These are phyloP conservation scores for Drechslerella stenobrocha DNA, from an alignment of 2,329 filamentous ascomycete genomes.

Conservation along the genomic window DNA sequence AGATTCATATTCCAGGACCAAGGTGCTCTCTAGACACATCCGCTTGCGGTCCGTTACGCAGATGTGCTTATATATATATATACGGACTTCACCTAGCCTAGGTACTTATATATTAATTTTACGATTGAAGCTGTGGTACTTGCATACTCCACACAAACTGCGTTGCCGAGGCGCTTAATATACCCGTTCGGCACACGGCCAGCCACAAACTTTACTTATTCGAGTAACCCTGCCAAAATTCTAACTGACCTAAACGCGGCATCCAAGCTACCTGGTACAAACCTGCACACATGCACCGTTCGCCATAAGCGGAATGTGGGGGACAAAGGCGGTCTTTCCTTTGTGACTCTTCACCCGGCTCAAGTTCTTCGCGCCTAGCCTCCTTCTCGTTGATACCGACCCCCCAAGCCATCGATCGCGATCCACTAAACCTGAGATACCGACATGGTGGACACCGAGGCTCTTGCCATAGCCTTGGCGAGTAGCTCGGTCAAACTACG, in stretches of 20 bases:
- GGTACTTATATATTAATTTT: too few relatives aligned
- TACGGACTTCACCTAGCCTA: too few relatives aligned
- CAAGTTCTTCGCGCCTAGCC: not conserved
- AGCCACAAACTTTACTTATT: constrained; percentile 2
- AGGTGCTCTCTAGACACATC: too few relatives aligned
- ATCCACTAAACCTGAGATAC: constrained; percentile 10
- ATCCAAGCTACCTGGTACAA: constrained; percentile 6
- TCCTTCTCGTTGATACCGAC: too few relatives aligned
- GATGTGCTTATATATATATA: too few relatives aligned
- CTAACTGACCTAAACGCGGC: constrained; percentile 2
- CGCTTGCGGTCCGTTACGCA: too few relatives aligned
- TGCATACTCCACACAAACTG: too few relatives aligned
- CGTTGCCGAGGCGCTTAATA: too few relatives aligned
- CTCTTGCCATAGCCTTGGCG: constrained; percentile 16
- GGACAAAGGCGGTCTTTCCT: constrained; percentile 14
- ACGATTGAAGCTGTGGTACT: too few relatives aligned
- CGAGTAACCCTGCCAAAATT: constrained; percentile 32
- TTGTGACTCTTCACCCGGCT: constrained; percentile 32
- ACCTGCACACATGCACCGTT: constrained; percentile 19
- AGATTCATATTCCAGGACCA: too few relatives aligned
- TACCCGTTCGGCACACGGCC: too few relatives aligned
- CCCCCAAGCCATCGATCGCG: too few relatives aligned
- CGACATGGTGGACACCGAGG: constrained; percentile 28
- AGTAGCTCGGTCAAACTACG: constrained; percentile 48
- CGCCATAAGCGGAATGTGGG: constrained; percentile 26